A percentile compares a stretch with the other conserved stretches of the same genome.
phyloP scores from a whole-genome alignment of 148 eudicot genomes.

The Gaultheria prostrata region DNA sequence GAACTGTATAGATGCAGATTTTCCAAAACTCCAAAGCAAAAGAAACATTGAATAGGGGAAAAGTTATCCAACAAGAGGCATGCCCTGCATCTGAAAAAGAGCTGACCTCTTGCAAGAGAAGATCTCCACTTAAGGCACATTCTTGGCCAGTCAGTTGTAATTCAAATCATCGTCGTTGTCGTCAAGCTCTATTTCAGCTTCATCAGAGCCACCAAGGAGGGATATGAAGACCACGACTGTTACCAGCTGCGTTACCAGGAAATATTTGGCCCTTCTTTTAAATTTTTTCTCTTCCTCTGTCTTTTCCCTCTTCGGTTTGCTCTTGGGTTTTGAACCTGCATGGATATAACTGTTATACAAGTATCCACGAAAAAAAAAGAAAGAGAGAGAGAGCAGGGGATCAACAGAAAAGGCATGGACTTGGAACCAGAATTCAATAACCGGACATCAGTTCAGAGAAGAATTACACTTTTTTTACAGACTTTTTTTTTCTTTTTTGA shows the following conservation, averaged over 20 bases:
- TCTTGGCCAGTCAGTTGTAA: slow-evolving; percentile 23
- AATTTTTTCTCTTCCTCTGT: slow-evolving; percentile 84
- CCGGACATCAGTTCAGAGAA: slow-evolving; percentile 3
- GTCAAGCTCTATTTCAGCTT: slow-evolving; percentile 52
- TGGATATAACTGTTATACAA: neutral
- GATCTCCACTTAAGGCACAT: neutral
- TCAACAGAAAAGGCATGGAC: neutral
- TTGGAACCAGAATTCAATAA: neutral
- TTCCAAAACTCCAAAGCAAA: slow-evolving; percentile 3
- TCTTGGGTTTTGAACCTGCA: slow-evolving; percentile 75
- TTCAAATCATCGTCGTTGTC: slow-evolving; percentile 48
- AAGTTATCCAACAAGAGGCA: neutral
- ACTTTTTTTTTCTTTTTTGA: too few relatives aligned
- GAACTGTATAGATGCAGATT: neutral
- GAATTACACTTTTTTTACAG: too few relatives aligned
- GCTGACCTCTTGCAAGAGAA: neutral
- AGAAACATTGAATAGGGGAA: neutral
- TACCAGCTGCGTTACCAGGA: slow-evolving; percentile 69
- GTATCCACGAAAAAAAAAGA: neutral
- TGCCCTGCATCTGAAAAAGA: neutral
- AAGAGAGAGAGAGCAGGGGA: neutral
- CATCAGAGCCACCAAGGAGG: slow-evolving; percentile 61
- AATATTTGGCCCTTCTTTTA: slow-evolving; percentile 73
- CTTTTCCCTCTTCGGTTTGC: slow-evolving; percentile 66
- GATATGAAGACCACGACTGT: slow-evolving; percentile 67